Evolutionary conservation across 371 early-diverging fungal genomes (phyloP).

Genomic region (Rhizopus microsporus): DNA sequence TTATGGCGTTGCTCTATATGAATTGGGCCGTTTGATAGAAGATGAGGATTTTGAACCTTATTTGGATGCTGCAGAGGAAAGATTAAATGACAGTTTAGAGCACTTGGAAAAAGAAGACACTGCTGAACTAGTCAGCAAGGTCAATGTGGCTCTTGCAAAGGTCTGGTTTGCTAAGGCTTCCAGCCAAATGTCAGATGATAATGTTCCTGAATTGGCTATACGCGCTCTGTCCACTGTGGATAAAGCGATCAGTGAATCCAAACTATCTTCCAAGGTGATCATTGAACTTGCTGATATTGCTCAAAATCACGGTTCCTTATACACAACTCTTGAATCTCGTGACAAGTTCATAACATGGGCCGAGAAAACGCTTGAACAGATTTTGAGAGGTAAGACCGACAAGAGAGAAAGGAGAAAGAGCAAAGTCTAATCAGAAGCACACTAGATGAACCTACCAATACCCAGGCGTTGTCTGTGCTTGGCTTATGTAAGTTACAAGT

Average conservation of each 20-base stretch:
- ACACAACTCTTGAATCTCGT: conserved; percentile 21
- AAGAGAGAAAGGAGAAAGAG: conserved; percentile 9
- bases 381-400: conserved; percentile 24
- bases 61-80: conserved; percentile 48
- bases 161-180: conserved; percentile 47
- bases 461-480: conserved; percentile 33
- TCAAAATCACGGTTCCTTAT: conserved; percentile 37
- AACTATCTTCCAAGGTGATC: conserved; percentile 8
- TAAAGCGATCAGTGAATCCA: conserved; percentile 5
- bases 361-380: conserved; percentile 24
- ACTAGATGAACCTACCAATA: conserved; percentile 38
- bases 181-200: conserved; percentile 19
- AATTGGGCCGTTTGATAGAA: conserved; percentile 47
- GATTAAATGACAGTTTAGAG: conserved; percentile 34
- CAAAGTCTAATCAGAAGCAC: neutral
- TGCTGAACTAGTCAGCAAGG: conserved; percentile 20
- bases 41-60: conserved; percentile 49
- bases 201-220: conserved; percentile 25
- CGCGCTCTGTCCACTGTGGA: conserved; percentile 29
- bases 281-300: conserved; percentile 38
- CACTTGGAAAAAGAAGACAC: conserved; percentile 15
- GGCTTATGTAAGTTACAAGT: conserved; percentile 39
- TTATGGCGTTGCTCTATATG: conserved; percentile 60
- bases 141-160: conserved; percentile 39
- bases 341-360: conserved; percentile 38